A percentile compares a stretch with the other conserved stretches of the same genome.
Evolutionary conservation across 1,284 basidiomycete genomes (phyloP).

Genomic region (Ceratobasidium sp.): DNA sequence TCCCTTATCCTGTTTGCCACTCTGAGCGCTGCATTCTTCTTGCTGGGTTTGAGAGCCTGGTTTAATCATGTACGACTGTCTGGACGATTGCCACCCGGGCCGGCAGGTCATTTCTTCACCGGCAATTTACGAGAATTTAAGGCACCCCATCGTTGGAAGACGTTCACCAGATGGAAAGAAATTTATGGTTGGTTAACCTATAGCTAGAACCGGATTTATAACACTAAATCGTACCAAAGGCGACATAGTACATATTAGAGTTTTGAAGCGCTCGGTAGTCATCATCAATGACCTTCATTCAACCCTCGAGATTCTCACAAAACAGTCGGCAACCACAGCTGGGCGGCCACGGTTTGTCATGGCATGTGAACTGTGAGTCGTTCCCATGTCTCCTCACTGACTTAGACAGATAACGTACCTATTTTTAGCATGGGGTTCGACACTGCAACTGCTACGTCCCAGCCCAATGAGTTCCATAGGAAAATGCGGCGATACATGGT

Average conservation of each 20-base stretch:
- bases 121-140: slow-evolving; percentile 17
- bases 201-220: background rate
- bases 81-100: slow-evolving; percentile 10
- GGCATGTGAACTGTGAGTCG: slow-evolving; percentile 28
- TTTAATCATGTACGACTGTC: background rate
- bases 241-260: slow-evolving; percentile 13
- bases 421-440: slow-evolving; percentile 21
- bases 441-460: slow-evolving; percentile 16
- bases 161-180: slow-evolving; percentile 15
- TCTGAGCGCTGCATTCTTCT: background rate
- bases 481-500: slow-evolving; percentile 21
- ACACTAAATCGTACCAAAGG: slow-evolving; percentile 1
- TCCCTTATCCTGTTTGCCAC: too few relatives aligned
- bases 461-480: slow-evolving; percentile 17
- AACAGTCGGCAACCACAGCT: slow-evolving; percentile 5
- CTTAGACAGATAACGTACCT: background rate
- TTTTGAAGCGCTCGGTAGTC: slow-evolving; percentile 12
- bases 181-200: background rate
- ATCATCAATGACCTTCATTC: slow-evolving; percentile 17
- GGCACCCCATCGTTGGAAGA: slow-evolving; percentile 15
- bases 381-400: background rate
- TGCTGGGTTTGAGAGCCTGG: slow-evolving; percentile 6
- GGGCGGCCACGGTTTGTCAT: slow-evolving; percentile 24
- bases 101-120: slow-evolving; percentile 7
- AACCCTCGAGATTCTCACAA: slow-evolving; percentile 7